A percentile compares a stretch with the other conserved stretches of the same genome.
phyloP scores from a whole-genome alignment of 108 stramenopile genomes.

The Stephanodiscus triporus region DNA sequence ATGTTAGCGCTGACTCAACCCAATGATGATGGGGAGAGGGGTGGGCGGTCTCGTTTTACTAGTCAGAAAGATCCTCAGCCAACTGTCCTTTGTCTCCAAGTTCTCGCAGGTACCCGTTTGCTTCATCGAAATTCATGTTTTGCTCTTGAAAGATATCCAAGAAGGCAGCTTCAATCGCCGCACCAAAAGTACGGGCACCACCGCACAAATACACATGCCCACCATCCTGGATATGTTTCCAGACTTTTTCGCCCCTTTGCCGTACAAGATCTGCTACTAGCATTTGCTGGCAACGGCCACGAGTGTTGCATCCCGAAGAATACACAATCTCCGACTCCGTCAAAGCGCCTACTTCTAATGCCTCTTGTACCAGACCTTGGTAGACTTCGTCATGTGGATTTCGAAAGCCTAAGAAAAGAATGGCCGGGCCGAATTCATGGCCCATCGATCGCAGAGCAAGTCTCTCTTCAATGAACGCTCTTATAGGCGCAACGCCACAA shows the following conservation, averaged over 20 bases:
- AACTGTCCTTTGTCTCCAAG: constrained; percentile 53
- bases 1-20: too few relatives aligned
- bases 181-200: constrained; percentile 71
- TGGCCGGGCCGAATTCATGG: constrained; percentile 44
- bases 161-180: constrained; percentile 56
- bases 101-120: constrained; percentile 55
- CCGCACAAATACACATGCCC: constrained; percentile 67
- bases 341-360: constrained; percentile 46
- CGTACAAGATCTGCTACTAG: constrained; percentile 53
- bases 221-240: constrained; percentile 54
- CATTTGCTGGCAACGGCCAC: constrained; percentile 23
- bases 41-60: not conserved
- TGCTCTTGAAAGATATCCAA: constrained; percentile 56
- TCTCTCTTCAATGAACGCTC: constrained; percentile 70
- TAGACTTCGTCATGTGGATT: constrained; percentile 64
- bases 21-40: too few relatives aligned
- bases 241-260: constrained; percentile 34
- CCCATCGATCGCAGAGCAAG: constrained; percentile 25
- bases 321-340: constrained; percentile 50
- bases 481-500: constrained; percentile 75
- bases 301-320: constrained; percentile 29
- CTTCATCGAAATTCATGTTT: constrained; percentile 50
- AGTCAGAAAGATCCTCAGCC: constrained; percentile 65
- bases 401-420: constrained; percentile 67
- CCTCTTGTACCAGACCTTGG: constrained; percentile 47